Percentiles rank a stretch among this genome's conserved stretches.
Evolutionary conservation across 306 rosid genomes (phyloP).

Genomic region (Cicer pinnatifidum): DNA sequence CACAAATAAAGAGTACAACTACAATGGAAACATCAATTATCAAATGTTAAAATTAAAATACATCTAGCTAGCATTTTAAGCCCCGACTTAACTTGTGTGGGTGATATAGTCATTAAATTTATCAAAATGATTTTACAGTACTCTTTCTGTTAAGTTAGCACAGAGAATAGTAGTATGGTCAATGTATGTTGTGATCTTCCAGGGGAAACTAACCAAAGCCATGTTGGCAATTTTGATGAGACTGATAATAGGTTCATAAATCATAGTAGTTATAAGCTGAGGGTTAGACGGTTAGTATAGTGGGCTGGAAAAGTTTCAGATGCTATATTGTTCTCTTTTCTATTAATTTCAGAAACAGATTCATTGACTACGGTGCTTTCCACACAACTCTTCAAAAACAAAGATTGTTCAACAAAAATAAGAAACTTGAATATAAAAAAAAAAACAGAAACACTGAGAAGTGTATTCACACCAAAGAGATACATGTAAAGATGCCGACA

Average conservation of each 20-base stretch:
- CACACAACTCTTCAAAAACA: background rate
- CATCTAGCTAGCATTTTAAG: too few relatives aligned
- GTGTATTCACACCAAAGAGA: background rate
- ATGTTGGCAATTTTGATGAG: background rate
- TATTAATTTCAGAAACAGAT: background rate
- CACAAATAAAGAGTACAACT: background rate
- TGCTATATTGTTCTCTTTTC: background rate
- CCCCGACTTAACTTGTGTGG: background rate
- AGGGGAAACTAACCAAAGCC: background rate
- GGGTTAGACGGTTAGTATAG: background rate
- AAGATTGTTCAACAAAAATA: background rate
- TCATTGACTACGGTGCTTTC: background rate
- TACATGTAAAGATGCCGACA: background rate
- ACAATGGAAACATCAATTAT: too few relatives aligned
- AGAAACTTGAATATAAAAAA: background rate
- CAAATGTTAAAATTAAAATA: too few relatives aligned
- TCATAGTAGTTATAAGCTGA: background rate
- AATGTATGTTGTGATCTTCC: background rate
- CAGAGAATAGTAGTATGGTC: background rate
- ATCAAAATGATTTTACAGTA: background rate
- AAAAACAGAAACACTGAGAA: background rate
- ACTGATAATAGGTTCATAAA: background rate
- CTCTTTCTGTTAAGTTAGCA: constrained; percentile 1
- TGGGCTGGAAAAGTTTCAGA: background rate
- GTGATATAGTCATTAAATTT: background rate